Evolutionary conservation across 257 asterid species (phyloP), one percentile per base, ranked within the genome.

Genomic region (Knoxia roxburghii): DNA sequence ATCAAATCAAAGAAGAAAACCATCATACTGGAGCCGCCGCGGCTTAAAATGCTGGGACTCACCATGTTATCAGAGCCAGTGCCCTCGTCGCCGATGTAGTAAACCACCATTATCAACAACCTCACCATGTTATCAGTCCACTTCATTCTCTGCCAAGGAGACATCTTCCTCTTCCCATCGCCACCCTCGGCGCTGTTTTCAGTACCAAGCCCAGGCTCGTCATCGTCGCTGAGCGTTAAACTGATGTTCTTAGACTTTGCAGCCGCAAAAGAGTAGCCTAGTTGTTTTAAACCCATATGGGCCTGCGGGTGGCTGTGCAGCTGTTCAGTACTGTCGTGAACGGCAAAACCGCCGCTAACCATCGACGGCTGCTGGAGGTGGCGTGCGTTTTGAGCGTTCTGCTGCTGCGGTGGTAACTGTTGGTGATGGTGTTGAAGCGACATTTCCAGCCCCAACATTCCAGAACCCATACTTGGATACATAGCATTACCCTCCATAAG

Each of bases 131-230:
- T n/a, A n/a, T n/a, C n/a, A n/a, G n/a, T n/a, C n/a, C n/a, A n/a
- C n/a, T n/a, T n/a, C n/a, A n/a, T 85, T 69, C 99, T 83, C 12
- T 90, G 97, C 99, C 99, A 93, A 6, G 89, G 95, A 1, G 95
- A 84, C 65, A 52, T 66, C 24, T 69, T 87, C 65, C 79, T 77
- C 66, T 76, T 83, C 21, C 83, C 93, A 29, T 89, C 96, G 37
- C 15, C n/a, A n/a, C n/a, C 7, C 11, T 82, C 97, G 26, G 68
- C 78, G 43, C 88, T 82, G 69, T 73, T 83, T 13, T 85, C 91
- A 4, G 82, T 78, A 2, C 80, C 67, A 32, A 66, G 78, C 3
- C 78, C 91, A 45, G 86, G 86, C 43, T 89, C 95, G 26, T 89
- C 98, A 21, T 92, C 97, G 68, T 89, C 97, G 64, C 98, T 91